Conservation (phyloP, 495 filamentous ascomycete species). For the Pyrenopolyporus hunteri region DNA sequence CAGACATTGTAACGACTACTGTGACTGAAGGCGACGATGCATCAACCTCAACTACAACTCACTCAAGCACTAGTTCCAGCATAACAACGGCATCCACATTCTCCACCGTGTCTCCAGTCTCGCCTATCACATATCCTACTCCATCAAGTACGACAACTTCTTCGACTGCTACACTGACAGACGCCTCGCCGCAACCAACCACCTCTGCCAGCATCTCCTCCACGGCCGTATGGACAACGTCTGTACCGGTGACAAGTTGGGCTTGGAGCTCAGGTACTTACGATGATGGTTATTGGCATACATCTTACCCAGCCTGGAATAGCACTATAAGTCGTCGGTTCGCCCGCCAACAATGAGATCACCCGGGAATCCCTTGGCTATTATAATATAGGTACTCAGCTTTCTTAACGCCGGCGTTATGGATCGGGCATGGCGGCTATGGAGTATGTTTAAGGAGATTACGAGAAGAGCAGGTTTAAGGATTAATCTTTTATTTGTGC, state of each 20-base stretch:
- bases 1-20: constrained; percentile 38
- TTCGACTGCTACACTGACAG: constrained; percentile 4
- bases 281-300: constrained; percentile 48
- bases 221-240: constrained; percentile 23
- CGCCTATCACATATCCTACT: constrained; percentile 6
- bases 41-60: constrained; percentile 18
- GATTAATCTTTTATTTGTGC: constrained; percentile 35
- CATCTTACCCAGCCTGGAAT: constrained; percentile 50
- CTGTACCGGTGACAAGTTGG: constrained; percentile 23
- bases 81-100: constrained; percentile 14
- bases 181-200: constrained; percentile 15
- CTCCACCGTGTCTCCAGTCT: constrained; percentile 11
- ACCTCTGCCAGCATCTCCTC: constrained; percentile 10
- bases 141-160: constrained; percentile 3
- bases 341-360: constrained; percentile 2
- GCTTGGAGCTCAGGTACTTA: constrained; percentile 32
- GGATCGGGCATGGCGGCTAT: not conserved
- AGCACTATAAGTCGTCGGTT: constrained; percentile 38
- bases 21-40: constrained; percentile 22
- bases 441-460: not conserved
- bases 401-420: not conserved
- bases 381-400: not conserved
- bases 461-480: not conserved
- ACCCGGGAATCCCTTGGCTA: not conserved
- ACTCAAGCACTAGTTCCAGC: constrained; percentile 7